phyloP scores from a whole-genome alignment of 1,284 basidiomycete genomes.

The Marasmius fiardii region DNA sequence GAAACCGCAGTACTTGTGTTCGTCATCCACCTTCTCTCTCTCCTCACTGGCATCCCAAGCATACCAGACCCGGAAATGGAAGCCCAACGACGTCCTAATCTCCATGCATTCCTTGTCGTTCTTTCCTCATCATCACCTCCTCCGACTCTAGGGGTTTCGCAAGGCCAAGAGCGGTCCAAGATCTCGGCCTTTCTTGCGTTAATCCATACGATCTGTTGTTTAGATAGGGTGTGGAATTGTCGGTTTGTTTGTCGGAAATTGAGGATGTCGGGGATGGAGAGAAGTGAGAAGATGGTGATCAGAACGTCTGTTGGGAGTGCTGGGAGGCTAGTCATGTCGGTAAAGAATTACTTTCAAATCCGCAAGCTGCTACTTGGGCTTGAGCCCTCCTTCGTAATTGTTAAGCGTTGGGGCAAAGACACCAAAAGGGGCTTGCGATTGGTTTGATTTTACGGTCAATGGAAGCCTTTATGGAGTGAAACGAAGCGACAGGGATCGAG shows the following conservation, averaged over 20 bases:
- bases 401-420: no score
- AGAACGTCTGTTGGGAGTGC: constrained; percentile 42
- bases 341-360: no score
- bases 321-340: background rate
- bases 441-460: no score
- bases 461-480: no score
- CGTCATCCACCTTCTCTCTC: constrained; percentile 20
- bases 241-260: constrained; percentile 46
- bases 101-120: background rate
- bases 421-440: no score
- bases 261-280: constrained; percentile 46
- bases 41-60: background rate
- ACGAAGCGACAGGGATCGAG: no score
- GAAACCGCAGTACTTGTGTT: constrained; percentile 40
- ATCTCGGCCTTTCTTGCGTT: constrained; percentile 42
- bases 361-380: no score
- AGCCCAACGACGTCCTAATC: background rate
- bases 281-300: constrained; percentile 41
- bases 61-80: background rate
- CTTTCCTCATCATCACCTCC: background rate
- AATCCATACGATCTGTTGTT: constrained; percentile 51
- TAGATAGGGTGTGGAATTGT: constrained; percentile 38
- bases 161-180: constrained; percentile 20
- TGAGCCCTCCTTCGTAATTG: no score
- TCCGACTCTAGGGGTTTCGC: background rate